phyloP scores from a whole-genome alignment of 306 rosid genomes.

The Aeschynomene evenia region DNA sequence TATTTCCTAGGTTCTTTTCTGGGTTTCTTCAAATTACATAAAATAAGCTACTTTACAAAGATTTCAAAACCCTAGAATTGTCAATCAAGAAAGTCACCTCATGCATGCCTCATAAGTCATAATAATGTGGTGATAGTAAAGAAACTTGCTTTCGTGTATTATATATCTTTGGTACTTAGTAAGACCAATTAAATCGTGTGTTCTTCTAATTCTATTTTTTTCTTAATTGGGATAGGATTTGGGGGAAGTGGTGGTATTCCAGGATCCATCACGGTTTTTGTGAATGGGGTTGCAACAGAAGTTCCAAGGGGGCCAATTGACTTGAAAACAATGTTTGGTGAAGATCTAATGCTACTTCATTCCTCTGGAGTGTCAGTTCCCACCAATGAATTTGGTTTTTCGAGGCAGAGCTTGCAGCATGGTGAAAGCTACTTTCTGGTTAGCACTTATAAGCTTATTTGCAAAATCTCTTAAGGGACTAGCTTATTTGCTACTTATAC shows the following conservation, averaged over 20 bases:
- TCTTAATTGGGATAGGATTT: background rate
- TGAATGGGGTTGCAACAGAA: constrained; percentile 81
- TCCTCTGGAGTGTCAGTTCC: constrained; percentile 74
- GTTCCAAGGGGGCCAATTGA: constrained; percentile 70
- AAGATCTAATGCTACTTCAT: constrained; percentile 67
- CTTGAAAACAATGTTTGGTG: constrained; percentile 62
- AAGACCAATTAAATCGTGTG: background rate
- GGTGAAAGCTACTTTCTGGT: constrained; percentile 96
- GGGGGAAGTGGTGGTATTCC: constrained; percentile 19
- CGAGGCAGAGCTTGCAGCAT: constrained; percentile 61
- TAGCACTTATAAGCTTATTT: constrained; percentile 3
- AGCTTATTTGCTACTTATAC: too few species aligned
- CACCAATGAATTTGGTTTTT: constrained; percentile 69
- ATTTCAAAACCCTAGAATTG: constrained; percentile 34
- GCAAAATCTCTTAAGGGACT: background rate
- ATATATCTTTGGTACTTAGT: background rate
- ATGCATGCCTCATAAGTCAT: too few species aligned
- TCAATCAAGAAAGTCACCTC: too few species aligned
- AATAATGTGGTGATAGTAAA: too few species aligned
- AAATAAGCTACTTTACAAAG: background rate
- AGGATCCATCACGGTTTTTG: constrained; percentile 70
- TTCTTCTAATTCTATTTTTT: background rate
- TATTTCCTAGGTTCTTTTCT: constrained; percentile 17
- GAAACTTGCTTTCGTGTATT: too few species aligned
- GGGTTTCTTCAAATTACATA: constrained; percentile 19